phyloP scores from a whole-genome alignment of 2,329 filamentous ascomycete genomes.

The Colletotrichum orbiculare region DNA sequence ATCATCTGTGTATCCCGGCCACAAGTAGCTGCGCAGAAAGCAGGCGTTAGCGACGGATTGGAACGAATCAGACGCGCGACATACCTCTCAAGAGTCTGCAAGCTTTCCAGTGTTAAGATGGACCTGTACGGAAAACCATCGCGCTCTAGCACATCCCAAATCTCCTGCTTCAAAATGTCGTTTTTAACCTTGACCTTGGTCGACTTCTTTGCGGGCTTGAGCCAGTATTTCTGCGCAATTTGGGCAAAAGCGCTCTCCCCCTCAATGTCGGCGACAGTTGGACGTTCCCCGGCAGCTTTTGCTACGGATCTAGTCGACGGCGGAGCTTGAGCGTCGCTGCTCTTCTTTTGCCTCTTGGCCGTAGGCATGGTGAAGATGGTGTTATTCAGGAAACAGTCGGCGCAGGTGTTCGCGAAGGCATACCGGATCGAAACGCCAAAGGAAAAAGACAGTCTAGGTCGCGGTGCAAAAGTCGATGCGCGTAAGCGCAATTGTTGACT shows the following conservation, averaged over 20 bases:
- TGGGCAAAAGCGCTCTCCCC: slow-evolving; percentile 79
- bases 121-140: slow-evolving; percentile 82
- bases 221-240: slow-evolving; percentile 87
- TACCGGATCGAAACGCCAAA: neutral
- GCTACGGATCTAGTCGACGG: slow-evolving; percentile 48
- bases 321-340: slow-evolving; percentile 53
- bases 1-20: slow-evolving; percentile 91
- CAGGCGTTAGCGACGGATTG: slow-evolving; percentile 40
- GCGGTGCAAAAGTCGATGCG: slow-evolving; percentile 44
- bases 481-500: slow-evolving; percentile 27
- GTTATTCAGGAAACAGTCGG: slow-evolving; percentile 12
- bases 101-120: slow-evolving; percentile 84
- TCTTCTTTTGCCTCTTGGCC: slow-evolving; percentile 69
- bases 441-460: slow-evolving; percentile 3
- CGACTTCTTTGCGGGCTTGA: slow-evolving; percentile 68
- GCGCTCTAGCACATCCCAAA: slow-evolving; percentile 90
- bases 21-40: slow-evolving; percentile 75
- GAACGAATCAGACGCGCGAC: slow-evolving; percentile 30
- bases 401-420: slow-evolving; percentile 20
- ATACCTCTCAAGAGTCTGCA: slow-evolving; percentile 89
- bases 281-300: slow-evolving; percentile 59
- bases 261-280: slow-evolving; percentile 75
- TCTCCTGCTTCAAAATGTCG: slow-evolving; percentile 84
- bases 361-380: slow-evolving; percentile 60
- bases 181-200: slow-evolving; percentile 81